Conservation (phyloP, 2,329 filamentous ascomycete species). For the Claviceps digitariae region DNA sequence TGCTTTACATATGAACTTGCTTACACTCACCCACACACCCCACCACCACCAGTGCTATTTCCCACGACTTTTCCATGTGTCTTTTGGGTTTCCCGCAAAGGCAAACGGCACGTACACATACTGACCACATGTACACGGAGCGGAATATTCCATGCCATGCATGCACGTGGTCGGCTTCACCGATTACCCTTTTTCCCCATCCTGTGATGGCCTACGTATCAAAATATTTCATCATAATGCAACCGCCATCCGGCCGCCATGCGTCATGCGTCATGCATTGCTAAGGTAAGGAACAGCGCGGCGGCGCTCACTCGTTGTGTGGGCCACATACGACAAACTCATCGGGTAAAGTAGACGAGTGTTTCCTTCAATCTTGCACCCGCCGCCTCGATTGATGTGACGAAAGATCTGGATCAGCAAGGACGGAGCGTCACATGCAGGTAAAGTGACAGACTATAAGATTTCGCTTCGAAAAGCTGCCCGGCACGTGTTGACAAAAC, state of each 20-base stretch:
- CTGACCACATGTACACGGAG: neutral
- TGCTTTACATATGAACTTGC: neutral
- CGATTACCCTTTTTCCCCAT: neutral
- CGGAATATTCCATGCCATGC: neutral
- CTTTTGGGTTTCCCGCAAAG: neutral
- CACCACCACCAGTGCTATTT: neutral
- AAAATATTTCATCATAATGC: neutral
- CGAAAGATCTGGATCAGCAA: neutral
- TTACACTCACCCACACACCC: neutral
- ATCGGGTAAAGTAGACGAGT: neutral
- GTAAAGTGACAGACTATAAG: neutral
- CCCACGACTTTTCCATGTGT: neutral
- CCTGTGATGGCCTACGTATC: too few relatives aligned
- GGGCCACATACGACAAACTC: neutral
- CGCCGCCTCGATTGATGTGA: neutral
- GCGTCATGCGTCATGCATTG: neutral
- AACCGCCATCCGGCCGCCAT: neutral
- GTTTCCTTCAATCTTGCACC: neutral
- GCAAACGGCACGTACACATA: neutral
- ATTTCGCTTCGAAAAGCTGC: neutral
- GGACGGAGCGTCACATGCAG: neutral
- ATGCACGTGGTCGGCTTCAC: neutral
- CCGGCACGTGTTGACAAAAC: neutral
- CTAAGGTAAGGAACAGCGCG: neutral
- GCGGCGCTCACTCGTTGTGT: neutral